A percentile compares a stretch with the other conserved stretches of the same genome.
Evolutionary conservation across 208 protist genomes (phyloP).

Genomic region (Tritrichomonas musculus): DNA sequence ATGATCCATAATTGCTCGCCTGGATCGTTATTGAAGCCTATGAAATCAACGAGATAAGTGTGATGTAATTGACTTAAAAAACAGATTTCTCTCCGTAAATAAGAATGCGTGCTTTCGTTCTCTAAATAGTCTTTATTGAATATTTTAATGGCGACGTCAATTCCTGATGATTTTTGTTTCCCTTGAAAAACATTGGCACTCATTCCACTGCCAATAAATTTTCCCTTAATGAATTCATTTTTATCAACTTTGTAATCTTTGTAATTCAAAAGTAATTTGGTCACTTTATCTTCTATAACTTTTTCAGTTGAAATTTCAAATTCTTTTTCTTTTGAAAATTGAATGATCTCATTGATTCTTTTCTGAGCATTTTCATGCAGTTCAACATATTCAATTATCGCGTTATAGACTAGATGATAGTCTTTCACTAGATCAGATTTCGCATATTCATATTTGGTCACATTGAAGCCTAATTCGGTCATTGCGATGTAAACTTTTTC

Average conservation of each 20-base stretch:
- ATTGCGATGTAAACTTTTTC: too few species aligned
- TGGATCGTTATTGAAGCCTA: not conserved
- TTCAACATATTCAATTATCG: too few species aligned
- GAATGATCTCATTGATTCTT: too few species aligned
- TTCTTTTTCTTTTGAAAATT: too few species aligned
- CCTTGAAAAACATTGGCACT: not conserved
- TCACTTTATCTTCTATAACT: too few species aligned
- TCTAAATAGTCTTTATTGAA: not conserved
- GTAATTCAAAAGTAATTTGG: too few species aligned
- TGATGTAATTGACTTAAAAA: not conserved
- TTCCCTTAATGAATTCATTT: not conserved
- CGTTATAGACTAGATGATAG: too few species aligned
- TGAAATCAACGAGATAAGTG: not conserved
- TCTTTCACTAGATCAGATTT: too few species aligned
- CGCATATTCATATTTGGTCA: too few species aligned
- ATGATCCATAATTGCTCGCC: not conserved
- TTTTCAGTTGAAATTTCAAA: too few species aligned
- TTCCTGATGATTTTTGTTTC: not conserved
- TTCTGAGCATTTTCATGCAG: too few species aligned
- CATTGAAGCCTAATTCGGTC: too few species aligned
- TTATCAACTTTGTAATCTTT: not conserved
- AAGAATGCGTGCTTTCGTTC: not conserved
- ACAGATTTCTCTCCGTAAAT: not conserved
- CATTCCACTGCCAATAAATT: not conserved
- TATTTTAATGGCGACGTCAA: not conserved